phyloP scores from a whole-genome alignment of 2,329 filamentous ascomycete species.

The Arthroderma uncinatum region DNA sequence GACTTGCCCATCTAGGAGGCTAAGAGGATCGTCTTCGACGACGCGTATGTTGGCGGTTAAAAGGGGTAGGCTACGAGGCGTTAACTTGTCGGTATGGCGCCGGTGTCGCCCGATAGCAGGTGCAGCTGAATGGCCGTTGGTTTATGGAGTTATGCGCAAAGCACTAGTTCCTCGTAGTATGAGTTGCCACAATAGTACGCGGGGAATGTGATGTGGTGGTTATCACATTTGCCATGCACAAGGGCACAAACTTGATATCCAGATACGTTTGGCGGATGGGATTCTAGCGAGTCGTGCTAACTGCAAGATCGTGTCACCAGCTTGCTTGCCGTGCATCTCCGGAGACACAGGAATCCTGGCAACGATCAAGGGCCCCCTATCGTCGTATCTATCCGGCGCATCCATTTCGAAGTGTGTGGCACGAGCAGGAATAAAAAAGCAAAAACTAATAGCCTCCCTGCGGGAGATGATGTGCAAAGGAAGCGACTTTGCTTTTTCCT shows the following conservation, averaged over 20 bases:
- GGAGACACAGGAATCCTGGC: background rate
- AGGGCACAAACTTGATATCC: background rate
- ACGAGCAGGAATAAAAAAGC: background rate
- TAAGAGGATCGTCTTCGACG: background rate
- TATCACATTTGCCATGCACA: slow-evolving; percentile 1
- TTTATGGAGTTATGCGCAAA: background rate
- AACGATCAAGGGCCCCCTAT: background rate
- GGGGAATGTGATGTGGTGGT: background rate
- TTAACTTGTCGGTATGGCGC: background rate
- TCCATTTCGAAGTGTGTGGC: background rate
- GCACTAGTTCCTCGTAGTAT: background rate
- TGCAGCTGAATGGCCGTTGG: background rate
- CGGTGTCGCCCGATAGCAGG: background rate
- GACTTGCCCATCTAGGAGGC: too few species aligned
- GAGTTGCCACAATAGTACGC: background rate
- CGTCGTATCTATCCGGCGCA: background rate
- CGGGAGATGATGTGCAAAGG: background rate
- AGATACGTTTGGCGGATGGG: background rate
- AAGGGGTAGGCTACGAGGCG: too few species aligned
- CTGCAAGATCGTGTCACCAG: background rate
- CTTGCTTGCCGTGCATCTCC: background rate
- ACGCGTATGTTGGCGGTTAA: background rate
- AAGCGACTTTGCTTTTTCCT: background rate
- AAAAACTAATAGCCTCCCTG: background rate
- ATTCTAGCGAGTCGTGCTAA: background rate